Percentiles rank a stretch among this genome's conserved stretches.
Evolutionary conservation across 179 eudicot species (phyloP).

Genomic region (Dionaea muscipula): DNA sequence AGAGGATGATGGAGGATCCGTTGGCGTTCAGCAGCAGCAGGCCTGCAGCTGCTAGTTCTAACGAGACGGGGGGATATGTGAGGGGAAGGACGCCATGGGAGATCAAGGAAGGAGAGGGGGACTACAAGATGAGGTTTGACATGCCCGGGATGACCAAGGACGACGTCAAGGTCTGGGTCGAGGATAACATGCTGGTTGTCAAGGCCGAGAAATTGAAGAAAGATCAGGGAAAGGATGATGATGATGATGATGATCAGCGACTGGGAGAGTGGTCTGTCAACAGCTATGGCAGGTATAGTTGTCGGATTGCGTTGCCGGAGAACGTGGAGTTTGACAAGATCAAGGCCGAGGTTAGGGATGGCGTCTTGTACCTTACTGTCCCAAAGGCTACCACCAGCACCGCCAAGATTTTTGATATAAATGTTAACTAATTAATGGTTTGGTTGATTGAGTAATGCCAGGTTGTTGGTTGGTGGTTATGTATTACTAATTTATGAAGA

Average conservation of each 20-base stretch:
- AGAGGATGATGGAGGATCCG: conserved; percentile 61
- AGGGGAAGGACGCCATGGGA: conserved; percentile 77
- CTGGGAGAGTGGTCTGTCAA: conserved; percentile 45
- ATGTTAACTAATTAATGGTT: conserved; percentile 36
- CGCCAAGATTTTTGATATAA: conserved; percentile 44
- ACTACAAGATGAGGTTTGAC: conserved; percentile 66
- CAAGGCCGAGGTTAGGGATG: conserved; percentile 71
- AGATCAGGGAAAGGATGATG: conserved; percentile 14
- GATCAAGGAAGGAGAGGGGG: conserved; percentile 49
- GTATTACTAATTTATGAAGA: too few species aligned
- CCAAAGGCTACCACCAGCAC: conserved; percentile 38
- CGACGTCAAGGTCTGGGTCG: conserved; percentile 63
- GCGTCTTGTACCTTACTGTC: conserved; percentile 55
- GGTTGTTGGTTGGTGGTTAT: too few species aligned
- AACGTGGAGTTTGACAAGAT: conserved; percentile 63
- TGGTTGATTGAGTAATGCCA: too few species aligned
- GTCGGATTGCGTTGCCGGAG: conserved; percentile 65
- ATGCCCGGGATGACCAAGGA: conserved; percentile 72
- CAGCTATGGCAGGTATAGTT: conserved; percentile 50
- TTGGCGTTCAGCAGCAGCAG: conserved; percentile 19
- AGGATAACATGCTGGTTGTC: conserved; percentile 62
- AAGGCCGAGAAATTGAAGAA: conserved; percentile 43
- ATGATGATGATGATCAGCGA: conserved; percentile 10
- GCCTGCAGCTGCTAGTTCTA: conserved; percentile 9
- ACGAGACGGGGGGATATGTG: conserved; percentile 20